These are phyloP conservation scores for Diplodia sapinea DNA, from an alignment of 2,329 filamentous ascomycete genomes.

Conservation along the genomic window DNA sequence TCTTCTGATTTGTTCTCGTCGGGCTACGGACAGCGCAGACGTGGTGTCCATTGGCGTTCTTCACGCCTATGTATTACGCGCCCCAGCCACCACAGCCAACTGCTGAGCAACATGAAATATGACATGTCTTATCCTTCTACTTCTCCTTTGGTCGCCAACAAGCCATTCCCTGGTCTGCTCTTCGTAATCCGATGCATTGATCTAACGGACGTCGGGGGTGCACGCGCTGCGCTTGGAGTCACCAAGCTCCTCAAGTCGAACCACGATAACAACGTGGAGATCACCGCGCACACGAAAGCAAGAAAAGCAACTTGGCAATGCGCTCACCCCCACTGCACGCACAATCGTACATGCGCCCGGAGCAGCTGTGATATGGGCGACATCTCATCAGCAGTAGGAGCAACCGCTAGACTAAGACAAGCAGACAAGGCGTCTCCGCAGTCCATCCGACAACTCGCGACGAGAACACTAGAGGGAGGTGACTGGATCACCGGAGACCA, in stretches of 20 bases:
- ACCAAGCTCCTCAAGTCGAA: constrained; percentile 13
- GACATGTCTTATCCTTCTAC: constrained; percentile 13
- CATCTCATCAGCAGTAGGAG: constrained; percentile 7
- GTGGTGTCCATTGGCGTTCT: constrained; percentile 5
- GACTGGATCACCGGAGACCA: neutral
- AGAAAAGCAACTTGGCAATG: constrained; percentile 25
- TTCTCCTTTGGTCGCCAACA: neutral
- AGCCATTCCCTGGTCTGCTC: neutral
- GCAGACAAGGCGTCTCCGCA: neutral
- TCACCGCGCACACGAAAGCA: neutral
- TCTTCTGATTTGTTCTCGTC: constrained; percentile 26
- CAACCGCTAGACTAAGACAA: neutral
- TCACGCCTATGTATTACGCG: constrained; percentile 12
- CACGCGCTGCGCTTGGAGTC: constrained; percentile 11
- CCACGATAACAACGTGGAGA: constrained; percentile 27
- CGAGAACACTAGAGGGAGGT: neutral
- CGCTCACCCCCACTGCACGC: constrained; percentile 8
- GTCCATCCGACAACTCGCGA: neutral
- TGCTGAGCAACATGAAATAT: constrained; percentile 1
- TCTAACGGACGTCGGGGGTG: constrained; percentile 5
- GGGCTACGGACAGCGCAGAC: neutral
- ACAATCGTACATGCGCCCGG: neutral
- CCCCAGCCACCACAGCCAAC: neutral
- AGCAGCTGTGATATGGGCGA: neutral
- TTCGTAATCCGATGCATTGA: constrained; percentile 15